Evolutionary conservation across 352 stramenopile species (phyloP).

Genomic region (Phytophthora pinifolia): DNA sequence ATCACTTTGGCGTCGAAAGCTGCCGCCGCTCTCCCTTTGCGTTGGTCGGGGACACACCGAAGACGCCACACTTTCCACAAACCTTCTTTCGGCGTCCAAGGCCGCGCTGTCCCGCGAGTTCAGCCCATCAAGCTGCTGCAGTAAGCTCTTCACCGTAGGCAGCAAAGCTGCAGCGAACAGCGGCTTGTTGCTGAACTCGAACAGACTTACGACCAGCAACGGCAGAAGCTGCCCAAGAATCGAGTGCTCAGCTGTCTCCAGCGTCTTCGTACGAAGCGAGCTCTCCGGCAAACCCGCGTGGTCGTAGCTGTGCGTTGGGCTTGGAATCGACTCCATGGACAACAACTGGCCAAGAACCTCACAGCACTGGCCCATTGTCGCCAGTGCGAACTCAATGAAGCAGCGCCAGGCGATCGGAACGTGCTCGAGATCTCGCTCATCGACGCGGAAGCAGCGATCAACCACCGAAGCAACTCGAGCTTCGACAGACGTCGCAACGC

Average conservation of each 20-base stretch:
- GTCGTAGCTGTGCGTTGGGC: constrained; percentile 25
- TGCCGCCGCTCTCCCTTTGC: constrained; percentile 13
- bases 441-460: constrained; percentile 40
- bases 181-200: constrained; percentile 58
- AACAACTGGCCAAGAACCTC: constrained; percentile 35
- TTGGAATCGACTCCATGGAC: constrained; percentile 28
- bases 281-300: neutral
- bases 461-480: constrained; percentile 25
- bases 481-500: constrained; percentile 5
- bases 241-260: constrained; percentile 38
- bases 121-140: constrained; percentile 51
- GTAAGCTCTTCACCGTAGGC: constrained; percentile 39
- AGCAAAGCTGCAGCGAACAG: constrained; percentile 55
- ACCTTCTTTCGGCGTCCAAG: constrained; percentile 24
- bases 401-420: constrained; percentile 46
- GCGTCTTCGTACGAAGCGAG: constrained; percentile 6
- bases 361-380: constrained; percentile 29
- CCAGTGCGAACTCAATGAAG: constrained; percentile 47
- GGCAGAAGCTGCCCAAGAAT: constrained; percentile 61
- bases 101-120: constrained; percentile 29
- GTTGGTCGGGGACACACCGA: constrained; percentile 2
- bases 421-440: constrained; percentile 20
- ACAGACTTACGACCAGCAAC: constrained; percentile 48
- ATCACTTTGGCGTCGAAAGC: constrained; percentile 19
- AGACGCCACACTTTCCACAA: constrained; percentile 26